Percentiles rank a stretch among this genome's conserved stretches.
Evolutionary conservation across 345 rosid species (phyloP).

Genomic region (Cochlearia excelsa): DNA sequence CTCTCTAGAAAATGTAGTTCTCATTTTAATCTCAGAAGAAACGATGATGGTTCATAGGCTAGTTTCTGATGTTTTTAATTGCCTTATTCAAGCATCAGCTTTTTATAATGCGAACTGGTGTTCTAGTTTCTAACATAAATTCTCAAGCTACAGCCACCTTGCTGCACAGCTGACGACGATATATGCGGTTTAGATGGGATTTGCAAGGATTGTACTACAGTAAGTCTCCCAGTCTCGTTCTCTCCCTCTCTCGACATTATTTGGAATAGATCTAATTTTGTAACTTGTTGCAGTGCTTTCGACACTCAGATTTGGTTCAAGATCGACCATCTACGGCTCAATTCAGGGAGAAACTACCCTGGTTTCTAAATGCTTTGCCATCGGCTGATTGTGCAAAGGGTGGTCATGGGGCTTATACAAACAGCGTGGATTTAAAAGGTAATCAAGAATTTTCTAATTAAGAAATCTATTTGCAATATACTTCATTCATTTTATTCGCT

Average conservation of each 20-base stretch:
- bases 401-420: slow-evolving; percentile 94
- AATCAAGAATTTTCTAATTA: slow-evolving; percentile 16
- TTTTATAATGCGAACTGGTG: slow-evolving; percentile 20
- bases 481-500: slow-evolving; percentile 16
- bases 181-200: slow-evolving; percentile 66
- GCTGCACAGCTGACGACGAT: slow-evolving; percentile 73
- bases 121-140: slow-evolving; percentile 23
- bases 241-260: slow-evolving; percentile 7
- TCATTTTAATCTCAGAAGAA: slow-evolving; percentile 7
- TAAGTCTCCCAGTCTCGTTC: slow-evolving; percentile 33
- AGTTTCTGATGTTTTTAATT: slow-evolving; percentile 10
- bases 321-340: slow-evolving; percentile 76
- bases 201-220: slow-evolving; percentile 94
- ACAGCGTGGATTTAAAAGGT: slow-evolving; percentile 79
- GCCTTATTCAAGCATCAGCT: slow-evolving; percentile 26
- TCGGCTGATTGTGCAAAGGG: slow-evolving; percentile 99
- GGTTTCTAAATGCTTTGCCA: slow-evolving; percentile 89
- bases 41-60: slow-evolving; percentile 16
- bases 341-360: slow-evolving; percentile 82
- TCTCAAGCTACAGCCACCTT: slow-evolving; percentile 64
- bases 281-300: slow-evolving; percentile 71
- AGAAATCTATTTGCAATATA: slow-evolving; percentile 11
- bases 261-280: slow-evolving; percentile 30
- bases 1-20: slow-evolving; percentile 3
- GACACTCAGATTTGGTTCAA: slow-evolving; percentile 64